Percentiles rank a stretch among this genome's conserved stretches.
Conservation (phyloP, 768 basidiomycete species). For the Sutorius australiensis region DNA sequence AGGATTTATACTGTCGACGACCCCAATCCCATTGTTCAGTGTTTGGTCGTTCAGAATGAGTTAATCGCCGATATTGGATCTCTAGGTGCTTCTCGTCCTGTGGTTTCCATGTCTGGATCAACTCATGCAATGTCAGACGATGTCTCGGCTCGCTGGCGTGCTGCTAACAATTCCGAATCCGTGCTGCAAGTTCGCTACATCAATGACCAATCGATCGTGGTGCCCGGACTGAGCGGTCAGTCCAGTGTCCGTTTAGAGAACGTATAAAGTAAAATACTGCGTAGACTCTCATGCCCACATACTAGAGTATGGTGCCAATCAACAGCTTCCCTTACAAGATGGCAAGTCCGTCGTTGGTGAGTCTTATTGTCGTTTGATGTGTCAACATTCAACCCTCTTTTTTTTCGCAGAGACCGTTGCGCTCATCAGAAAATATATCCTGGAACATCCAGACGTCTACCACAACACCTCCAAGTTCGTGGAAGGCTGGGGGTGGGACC, state of each 20-base stretch:
- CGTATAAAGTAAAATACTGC: background rate
- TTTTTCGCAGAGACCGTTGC: constrained; percentile 52
- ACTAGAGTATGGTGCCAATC: constrained; percentile 70
- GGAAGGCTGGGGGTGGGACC: constrained; percentile 88
- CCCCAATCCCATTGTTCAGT: constrained; percentile 49
- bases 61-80: constrained; percentile 53
- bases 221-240: constrained; percentile 72
- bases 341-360: constrained; percentile 56
- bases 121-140: constrained; percentile 33
- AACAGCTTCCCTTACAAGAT: constrained; percentile 61
- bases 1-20: constrained; percentile 68
- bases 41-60: constrained; percentile 54
- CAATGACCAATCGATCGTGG: constrained; percentile 53
- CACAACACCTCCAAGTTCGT: constrained; percentile 59
- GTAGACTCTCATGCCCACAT: constrained; percentile 80
- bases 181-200: constrained; percentile 46
- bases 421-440: constrained; percentile 58
- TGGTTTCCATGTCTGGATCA: background rate
- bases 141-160: constrained; percentile 39
- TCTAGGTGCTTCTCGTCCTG: constrained; percentile 41
- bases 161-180: constrained; percentile 21
- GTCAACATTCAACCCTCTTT: background rate
- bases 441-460: constrained; percentile 52
- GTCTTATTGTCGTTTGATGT: background rate
- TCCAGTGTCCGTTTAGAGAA: constrained; percentile 7